Conservation (phyloP, 2,329 filamentous ascomycete genomes). For the Trichoderma semiorbis region DNA sequence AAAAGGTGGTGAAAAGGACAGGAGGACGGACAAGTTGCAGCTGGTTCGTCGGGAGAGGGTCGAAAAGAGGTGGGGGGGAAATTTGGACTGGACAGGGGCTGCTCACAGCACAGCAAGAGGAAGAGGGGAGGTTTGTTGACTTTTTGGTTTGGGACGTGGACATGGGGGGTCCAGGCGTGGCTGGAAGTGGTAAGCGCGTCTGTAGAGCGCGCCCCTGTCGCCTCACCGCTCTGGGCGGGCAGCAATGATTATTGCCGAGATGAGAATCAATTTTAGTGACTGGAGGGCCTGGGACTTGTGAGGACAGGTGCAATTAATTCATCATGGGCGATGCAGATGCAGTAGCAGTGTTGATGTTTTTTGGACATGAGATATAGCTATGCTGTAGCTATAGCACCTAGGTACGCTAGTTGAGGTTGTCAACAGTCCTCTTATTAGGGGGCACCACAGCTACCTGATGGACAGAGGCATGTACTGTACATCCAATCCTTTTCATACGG, state of each 20-base stretch:
- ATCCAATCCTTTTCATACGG: neutral
- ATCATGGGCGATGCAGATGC: neutral
- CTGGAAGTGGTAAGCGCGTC: constrained; percentile 37
- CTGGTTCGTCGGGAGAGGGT: constrained; percentile 26
- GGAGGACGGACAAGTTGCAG: constrained; percentile 23
- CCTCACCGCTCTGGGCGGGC: constrained; percentile 22
- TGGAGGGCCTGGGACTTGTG: too few relatives aligned
- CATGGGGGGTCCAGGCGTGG: constrained; percentile 25
- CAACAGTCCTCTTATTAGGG: neutral
- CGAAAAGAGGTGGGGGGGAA: constrained; percentile 42
- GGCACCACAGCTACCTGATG: neutral
- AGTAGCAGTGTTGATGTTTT: neutral
- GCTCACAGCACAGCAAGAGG: constrained; percentile 11
- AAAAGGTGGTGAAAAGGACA: constrained; percentile 25
- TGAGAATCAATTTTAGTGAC: neutral
- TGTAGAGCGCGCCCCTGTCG: constrained; percentile 18
- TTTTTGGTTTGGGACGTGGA: constrained; percentile 21
- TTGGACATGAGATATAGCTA: neutral
- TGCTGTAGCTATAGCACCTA: neutral
- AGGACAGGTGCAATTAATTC: too few relatives aligned
- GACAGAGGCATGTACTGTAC: neutral
- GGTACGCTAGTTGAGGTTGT: neutral
- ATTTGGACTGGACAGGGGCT: constrained; percentile 40
- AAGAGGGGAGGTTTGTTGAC: constrained; percentile 38
- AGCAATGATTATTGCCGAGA: constrained; percentile 12